A percentile compares a stretch with the other conserved stretches of the same genome.
Evolutionary conservation across 176 grass and related monocot genomes (phyloP).

Genomic region (Aegilops speltoides): DNA sequence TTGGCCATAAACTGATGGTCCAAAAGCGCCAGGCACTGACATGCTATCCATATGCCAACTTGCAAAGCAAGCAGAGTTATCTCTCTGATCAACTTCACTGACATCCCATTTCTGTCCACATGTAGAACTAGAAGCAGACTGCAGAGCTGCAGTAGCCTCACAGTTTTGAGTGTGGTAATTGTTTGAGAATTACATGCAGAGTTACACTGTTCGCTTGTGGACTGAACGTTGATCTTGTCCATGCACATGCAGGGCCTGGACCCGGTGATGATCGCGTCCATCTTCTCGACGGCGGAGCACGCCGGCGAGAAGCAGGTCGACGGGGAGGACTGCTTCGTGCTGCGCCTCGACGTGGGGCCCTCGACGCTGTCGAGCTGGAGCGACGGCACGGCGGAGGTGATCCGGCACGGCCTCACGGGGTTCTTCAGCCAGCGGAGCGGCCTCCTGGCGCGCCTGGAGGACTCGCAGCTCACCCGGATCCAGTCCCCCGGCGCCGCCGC

Average conservation of each 20-base stretch:
- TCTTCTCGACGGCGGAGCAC: slow-evolving; percentile 82
- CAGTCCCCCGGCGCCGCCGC: slow-evolving; percentile 82
- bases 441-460: slow-evolving; percentile 72
- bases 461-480: slow-evolving; percentile 90
- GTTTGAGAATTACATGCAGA: background rate
- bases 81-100: background rate
- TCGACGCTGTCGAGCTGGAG: slow-evolving; percentile 81
- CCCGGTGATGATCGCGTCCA: slow-evolving; percentile 73
- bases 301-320: slow-evolving; percentile 89
- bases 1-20: slow-evolving; percentile 2
- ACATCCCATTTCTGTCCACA: background rate
- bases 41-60: slow-evolving; percentile 29
- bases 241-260: slow-evolving; percentile 62
- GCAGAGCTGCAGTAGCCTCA: background rate
- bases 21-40: slow-evolving; percentile 34
- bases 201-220: background rate
- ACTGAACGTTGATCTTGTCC: background rate
- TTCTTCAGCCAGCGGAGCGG: slow-evolving; percentile 99
- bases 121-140: background rate
- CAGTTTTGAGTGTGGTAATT: background rate
- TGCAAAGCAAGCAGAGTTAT: slow-evolving; percentile 26
- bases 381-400: slow-evolving; percentile 89
- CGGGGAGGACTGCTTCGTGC: slow-evolving; percentile 90
- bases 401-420: slow-evolving; percentile 82
- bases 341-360: slow-evolving; percentile 67